Conservation (phyloP, 2,329 filamentous ascomycete species). For the Xylariaceae sp. region DNA sequence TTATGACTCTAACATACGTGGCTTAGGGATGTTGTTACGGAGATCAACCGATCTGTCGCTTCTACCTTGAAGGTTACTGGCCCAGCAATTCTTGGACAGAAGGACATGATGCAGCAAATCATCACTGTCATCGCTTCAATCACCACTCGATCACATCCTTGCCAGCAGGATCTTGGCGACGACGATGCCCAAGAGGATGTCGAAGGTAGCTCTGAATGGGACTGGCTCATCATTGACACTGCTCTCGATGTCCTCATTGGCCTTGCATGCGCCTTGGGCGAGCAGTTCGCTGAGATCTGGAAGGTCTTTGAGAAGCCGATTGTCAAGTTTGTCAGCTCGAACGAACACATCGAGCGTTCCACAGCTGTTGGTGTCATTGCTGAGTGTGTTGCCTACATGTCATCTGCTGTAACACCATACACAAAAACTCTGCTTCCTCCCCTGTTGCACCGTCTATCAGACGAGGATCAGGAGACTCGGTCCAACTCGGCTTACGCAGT, state of each 20-base stretch:
- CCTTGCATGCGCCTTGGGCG: conserved; percentile 75
- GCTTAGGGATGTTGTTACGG: conserved; percentile 76
- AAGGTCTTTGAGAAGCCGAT: conserved; percentile 93
- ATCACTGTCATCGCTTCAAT: conserved; percentile 72
- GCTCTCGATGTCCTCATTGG: conserved; percentile 87
- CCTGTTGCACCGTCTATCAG: conserved; percentile 78
- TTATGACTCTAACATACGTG: conserved; percentile 14
- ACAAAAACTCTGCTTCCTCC: conserved; percentile 74
- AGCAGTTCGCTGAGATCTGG: conserved; percentile 82
- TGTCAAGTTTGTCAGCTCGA: conserved; percentile 80
- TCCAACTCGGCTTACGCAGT: conserved; percentile 93
- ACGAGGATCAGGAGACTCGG: conserved; percentile 88
- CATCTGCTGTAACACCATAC: conserved; percentile 72
- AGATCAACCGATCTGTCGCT: conserved; percentile 90
- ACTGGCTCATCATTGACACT: conserved; percentile 95
- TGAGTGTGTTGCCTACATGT: conserved; percentile 85
- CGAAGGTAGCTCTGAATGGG: conserved; percentile 84
- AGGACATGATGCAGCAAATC: conserved; percentile 70
- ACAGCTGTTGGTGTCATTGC: conserved; percentile 89
- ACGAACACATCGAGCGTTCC: conserved; percentile 81
- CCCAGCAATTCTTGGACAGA: conserved; percentile 73
- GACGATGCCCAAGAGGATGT: conserved; percentile 73
- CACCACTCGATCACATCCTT: conserved; percentile 86
- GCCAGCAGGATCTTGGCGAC: conserved; percentile 84
- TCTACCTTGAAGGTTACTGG: conserved; percentile 89